These are phyloP conservation scores for Colletotrichum lini DNA, from an alignment of 2,329 filamentous ascomycete genomes.

Conservation along the genomic window DNA sequence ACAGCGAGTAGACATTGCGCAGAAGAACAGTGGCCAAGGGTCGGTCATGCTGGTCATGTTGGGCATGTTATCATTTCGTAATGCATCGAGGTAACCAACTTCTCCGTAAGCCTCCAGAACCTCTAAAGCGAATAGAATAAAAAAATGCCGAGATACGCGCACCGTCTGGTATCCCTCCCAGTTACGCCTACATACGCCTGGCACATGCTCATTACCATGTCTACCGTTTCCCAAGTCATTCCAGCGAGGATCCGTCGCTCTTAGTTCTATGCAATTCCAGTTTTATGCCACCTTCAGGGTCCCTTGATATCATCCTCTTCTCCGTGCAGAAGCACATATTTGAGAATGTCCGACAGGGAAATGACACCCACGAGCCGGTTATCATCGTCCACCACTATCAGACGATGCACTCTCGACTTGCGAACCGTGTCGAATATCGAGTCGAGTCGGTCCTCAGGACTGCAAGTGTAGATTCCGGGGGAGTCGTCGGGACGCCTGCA, in stretches of 20 bases:
- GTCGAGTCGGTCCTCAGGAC: conserved; percentile 89
- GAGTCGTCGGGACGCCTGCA: conserved; percentile 92
- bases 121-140: conserved; percentile 41
- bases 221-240: conserved; percentile 41
- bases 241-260: conserved; percentile 42
- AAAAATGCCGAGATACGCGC: conserved; percentile 30
- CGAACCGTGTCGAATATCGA: conserved; percentile 98
- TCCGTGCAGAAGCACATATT: conserved; percentile 90
- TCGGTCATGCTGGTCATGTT: not conserved
- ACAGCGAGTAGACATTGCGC: not conserved
- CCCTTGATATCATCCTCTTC: conserved; percentile 67
- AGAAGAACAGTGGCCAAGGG: not conserved
- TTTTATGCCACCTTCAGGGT: conserved; percentile 25
- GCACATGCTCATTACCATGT: conserved; percentile 48
- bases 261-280: conserved; percentile 39
- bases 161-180: conserved; percentile 43
- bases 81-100: conserved; percentile 36
- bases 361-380: conserved; percentile 89
- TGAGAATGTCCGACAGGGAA: conserved; percentile 95
- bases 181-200: conserved; percentile 50
- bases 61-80: conserved; percentile 41
- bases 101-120: conserved; percentile 23
- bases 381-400: conserved; percentile 93
- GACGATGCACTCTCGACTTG: conserved; percentile 91
- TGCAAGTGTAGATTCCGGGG: conserved; percentile 96